Evolutionary conservation across 305 asterid species (phyloP), one percentile per base, ranked within the genome.

Genomic region (Fraxinus greggii): DNA sequence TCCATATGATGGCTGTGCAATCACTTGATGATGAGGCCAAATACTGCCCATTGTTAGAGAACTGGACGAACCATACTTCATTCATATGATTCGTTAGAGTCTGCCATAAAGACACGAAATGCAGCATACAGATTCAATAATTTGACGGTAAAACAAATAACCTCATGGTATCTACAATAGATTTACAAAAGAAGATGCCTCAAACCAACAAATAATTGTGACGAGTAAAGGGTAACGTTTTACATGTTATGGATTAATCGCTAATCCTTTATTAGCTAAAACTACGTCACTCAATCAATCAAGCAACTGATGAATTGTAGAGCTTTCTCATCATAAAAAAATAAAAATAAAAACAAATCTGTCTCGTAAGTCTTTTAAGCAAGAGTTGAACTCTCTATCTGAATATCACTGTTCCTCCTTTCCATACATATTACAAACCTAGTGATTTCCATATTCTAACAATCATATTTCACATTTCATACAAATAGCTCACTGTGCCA

Each of bases 11-110:
- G 83, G 98, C 97, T 5, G 94, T 91, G 88, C 97, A 91, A 87
- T 95, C 99, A 81, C 93, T 88, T 70, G 99, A 95, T 83, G 98
- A 92, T 26, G 99, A 93, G 7, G 99, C 99, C 86, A 95, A 87
- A 86, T 89, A 91, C 54, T 91, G 91, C 79, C 99, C 98, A 70
- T 87, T 88, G 89, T 92, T 88, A 45, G 99, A 94, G 86, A 95
- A 95, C 87, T 94, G 99, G 83, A 95, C 97, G 69, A 91, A 95
- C 99, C 98, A 94, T 73, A 95, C 98, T 91, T 93, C 99, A 86
- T 93, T 89, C 80, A 81, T 90, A 88, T 94, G 97, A 84, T 81
- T 79, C 56, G 89, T 84, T 90, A 95, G 86, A 85, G 93, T 90
- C 99, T 93, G 94, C 93, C 93, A 88, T 83, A 56, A 75, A 85